These are phyloP conservation scores for Pouteria campechiana DNA, from an alignment of 179 eudicot species.

Conservation along the genomic window DNA sequence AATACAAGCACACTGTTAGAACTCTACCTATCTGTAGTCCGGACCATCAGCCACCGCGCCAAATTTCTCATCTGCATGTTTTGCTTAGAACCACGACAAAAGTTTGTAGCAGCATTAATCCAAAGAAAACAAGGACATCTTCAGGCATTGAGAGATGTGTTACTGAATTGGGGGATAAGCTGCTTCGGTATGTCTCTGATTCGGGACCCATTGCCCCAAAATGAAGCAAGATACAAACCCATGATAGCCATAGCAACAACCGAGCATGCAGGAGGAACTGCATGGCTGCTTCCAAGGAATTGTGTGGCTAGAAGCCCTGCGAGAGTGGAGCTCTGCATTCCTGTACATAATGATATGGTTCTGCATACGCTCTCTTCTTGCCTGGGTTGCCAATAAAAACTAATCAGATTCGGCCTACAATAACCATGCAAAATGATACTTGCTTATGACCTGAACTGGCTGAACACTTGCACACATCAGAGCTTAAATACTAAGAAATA, in stretches of 20 bases:
- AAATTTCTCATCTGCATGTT: not conserved
- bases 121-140: not conserved
- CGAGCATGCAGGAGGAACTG: constrained; percentile 93
- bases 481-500: no score
- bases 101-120: no score
- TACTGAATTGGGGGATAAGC: constrained; percentile 24
- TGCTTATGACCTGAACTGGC: no score
- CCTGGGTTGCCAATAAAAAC: no score
- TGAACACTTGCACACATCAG: no score
- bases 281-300: constrained; percentile 82
- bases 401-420: no score
- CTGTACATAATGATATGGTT: constrained; percentile 86
- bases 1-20: no score
- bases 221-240: constrained; percentile 90
- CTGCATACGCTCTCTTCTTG: constrained; percentile 80
- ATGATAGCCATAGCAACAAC: constrained; percentile 95
- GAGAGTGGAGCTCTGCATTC: constrained; percentile 97
- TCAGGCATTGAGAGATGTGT: constrained; percentile 33
- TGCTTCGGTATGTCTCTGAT: constrained; percentile 46
- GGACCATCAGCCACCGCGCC: no score
- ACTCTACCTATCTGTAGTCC: no score
- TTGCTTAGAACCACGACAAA: no score
- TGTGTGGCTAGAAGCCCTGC: constrained; percentile 98
- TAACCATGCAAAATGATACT: not conserved
- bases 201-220: constrained; percentile 79